These are phyloP conservation scores for Pseudodiploospora longispora DNA, from an alignment of 2,329 filamentous ascomycete genomes.

Conservation along the genomic window DNA sequence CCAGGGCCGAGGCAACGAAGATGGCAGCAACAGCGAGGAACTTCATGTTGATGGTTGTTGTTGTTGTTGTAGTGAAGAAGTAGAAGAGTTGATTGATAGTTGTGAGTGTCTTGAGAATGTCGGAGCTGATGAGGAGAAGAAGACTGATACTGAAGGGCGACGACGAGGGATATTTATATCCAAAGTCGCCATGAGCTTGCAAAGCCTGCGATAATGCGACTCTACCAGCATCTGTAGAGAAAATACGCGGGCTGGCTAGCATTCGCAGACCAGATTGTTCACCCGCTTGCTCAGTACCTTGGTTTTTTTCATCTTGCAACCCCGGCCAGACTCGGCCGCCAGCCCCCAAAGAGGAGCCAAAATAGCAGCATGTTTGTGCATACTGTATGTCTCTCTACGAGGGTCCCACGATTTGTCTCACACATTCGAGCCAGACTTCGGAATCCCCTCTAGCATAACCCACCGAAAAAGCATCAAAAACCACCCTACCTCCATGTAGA, in stretches of 20 bases:
- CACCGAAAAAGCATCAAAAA: no score
- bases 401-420: no score
- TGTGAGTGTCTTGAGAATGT: not conserved
- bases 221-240: not conserved
- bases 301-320: no score
- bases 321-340: no score
- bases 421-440: no score
- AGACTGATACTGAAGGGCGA: not conserved
- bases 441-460: no score
- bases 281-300: no score
- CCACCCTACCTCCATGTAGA: no score
- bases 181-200: not conserved
- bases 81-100: conserved; percentile 1
- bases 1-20: conserved; percentile 8
- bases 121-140: not conserved
- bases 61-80: not conserved
- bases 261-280: not conserved
- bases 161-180: not conserved
- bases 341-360: no score
- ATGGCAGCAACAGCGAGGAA: conserved; percentile 10
- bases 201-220: not conserved
- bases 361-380: no score
- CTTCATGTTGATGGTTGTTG: conserved; percentile 11
- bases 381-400: no score
- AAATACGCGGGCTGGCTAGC: not conserved